Evolutionary conservation across 371 early-diverging fungal species (phyloP).

Genomic region (Haplosporangium sp.): DNA sequence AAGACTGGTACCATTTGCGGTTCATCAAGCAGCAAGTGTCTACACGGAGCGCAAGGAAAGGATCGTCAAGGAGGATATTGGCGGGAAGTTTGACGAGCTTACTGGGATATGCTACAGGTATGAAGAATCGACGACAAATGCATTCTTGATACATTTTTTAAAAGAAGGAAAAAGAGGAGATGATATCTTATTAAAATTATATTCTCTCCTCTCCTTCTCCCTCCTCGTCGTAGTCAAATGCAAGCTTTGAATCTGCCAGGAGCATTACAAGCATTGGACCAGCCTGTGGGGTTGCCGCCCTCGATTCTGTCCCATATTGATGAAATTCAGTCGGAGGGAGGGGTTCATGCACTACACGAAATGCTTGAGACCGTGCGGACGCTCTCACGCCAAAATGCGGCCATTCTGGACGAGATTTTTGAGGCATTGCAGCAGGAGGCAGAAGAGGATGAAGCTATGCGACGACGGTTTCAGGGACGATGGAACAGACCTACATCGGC

Average conservation of each 20-base stretch:
- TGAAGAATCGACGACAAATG: neutral
- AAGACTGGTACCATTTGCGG: constrained; percentile 88
- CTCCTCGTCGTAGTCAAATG: constrained; percentile 64
- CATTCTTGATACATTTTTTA: too few species aligned
- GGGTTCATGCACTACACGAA: constrained; percentile 69
- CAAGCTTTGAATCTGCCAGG: constrained; percentile 78
- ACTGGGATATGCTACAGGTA: constrained; percentile 70
- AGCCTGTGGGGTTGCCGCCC: constrained; percentile 74
- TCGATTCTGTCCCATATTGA: constrained; percentile 72
- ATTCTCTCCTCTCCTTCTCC: neutral
- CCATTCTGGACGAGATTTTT: constrained; percentile 72
- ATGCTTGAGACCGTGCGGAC: constrained; percentile 69
- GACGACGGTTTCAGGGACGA: constrained; percentile 62
- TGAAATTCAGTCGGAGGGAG: constrained; percentile 81
- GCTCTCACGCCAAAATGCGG: constrained; percentile 62
- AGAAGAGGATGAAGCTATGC: constrained; percentile 73
- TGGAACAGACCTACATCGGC: constrained; percentile 74
- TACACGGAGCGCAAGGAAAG: constrained; percentile 83
- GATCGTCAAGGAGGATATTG: constrained; percentile 73
- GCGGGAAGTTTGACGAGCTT: constrained; percentile 69
- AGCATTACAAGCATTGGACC: constrained; percentile 73
- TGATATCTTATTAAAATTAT: neutral
- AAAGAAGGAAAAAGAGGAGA: too few species aligned
- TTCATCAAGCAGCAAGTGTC: constrained; percentile 88
- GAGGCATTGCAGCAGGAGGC: constrained; percentile 78